Percentiles rank a stretch among this genome's conserved stretches.
These are phyloP conservation scores for Scutellaria barbata DNA, from an alignment of 257 asterid species.

Conservation along the genomic window DNA sequence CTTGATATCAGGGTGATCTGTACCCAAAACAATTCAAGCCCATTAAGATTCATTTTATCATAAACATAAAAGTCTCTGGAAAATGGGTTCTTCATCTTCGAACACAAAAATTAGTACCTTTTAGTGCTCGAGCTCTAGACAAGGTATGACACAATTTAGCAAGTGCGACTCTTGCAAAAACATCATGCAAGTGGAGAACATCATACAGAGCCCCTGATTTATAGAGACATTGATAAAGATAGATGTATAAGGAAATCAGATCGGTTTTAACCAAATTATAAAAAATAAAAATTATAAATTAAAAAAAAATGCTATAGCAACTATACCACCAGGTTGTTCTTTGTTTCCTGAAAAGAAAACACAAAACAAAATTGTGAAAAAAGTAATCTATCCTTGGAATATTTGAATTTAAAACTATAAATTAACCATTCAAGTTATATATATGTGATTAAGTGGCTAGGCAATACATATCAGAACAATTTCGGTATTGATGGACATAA, in stretches of 20 bases:
- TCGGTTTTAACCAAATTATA: slow-evolving; percentile 7
- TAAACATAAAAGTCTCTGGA: slow-evolving; percentile 3
- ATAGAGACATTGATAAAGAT: slow-evolving; percentile 33
- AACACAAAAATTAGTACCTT: slow-evolving; percentile 54
- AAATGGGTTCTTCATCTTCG: slow-evolving; percentile 9
- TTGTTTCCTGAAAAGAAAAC: slow-evolving; percentile 62
- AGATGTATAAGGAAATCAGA: slow-evolving; percentile 21
- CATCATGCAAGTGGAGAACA: slow-evolving; percentile 89
- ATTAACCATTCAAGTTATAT: slow-evolving; percentile 11
- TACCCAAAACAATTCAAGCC: slow-evolving; percentile 30
- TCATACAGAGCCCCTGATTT: slow-evolving; percentile 78
- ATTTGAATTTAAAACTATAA: neutral
- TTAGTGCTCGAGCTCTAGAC: slow-evolving; percentile 79
- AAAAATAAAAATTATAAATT: neutral
- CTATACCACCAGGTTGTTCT: slow-evolving; percentile 80
- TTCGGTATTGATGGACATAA: slow-evolving; percentile 18
- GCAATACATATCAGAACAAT: slow-evolving; percentile 20
- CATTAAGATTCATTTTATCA: slow-evolving; percentile 27
- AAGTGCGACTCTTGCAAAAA: slow-evolving; percentile 89
- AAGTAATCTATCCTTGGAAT: neutral
- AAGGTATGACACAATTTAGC: slow-evolving; percentile 76
- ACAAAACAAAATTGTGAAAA: slow-evolving; percentile 37
- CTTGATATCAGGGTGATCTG: slow-evolving; percentile 81
- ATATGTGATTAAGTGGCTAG: slow-evolving; percentile 15
- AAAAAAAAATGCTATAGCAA: slow-evolving; percentile 13